A percentile compares a stretch with the other conserved stretches of the same genome.
Evolutionary conservation across 805 yeast genomes (phyloP).

Genomic region (Monosporozyma siamensis): DNA sequence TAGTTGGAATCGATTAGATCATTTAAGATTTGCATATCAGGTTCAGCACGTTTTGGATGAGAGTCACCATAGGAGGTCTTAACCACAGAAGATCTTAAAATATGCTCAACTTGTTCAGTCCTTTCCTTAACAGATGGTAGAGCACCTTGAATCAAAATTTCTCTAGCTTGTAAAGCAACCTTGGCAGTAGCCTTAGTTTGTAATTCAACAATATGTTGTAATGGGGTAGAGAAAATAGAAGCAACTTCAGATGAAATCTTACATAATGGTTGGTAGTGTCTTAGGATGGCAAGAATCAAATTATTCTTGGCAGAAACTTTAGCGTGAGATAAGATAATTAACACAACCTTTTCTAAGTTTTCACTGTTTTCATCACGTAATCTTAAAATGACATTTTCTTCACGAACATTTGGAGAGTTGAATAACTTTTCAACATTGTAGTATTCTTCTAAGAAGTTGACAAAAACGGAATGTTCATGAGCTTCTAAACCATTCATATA

Average conservation of each 20-base stretch:
- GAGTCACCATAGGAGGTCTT: conserved; percentile 84
- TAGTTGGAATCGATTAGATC: conserved; percentile 95
- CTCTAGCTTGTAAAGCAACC: conserved; percentile 92
- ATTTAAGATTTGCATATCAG: conserved; percentile 67
- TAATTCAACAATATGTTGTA: conserved; percentile 74
- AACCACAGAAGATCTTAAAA: conserved; percentile 82
- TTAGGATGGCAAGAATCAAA: conserved; percentile 74
- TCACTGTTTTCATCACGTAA: conserved; percentile 83
- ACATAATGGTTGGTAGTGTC: conserved; percentile 70
- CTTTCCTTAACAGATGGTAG: conserved; percentile 93
- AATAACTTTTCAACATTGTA: conserved; percentile 70
- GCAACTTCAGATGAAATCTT: conserved; percentile 66
- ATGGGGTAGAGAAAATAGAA: conserved; percentile 54
- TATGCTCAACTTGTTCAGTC: conserved; percentile 95
- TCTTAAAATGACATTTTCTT: conserved; percentile 79
- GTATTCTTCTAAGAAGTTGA: conserved; percentile 60
- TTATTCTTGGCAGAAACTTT: conserved; percentile 90
- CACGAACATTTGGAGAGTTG: conserved; percentile 65
- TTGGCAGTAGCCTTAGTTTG: conserved; percentile 87
- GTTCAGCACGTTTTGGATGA: conserved; percentile 65
- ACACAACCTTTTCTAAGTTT: conserved; percentile 62
- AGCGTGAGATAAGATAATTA: conserved; percentile 75
- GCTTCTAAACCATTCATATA: conserved; percentile 69
- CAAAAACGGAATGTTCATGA: conserved; percentile 75
- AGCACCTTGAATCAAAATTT: conserved; percentile 91